Base-by-base conservation (phyloP, 768 basidiomycete species). In the Xerocomellus dryophilus region DNA sequence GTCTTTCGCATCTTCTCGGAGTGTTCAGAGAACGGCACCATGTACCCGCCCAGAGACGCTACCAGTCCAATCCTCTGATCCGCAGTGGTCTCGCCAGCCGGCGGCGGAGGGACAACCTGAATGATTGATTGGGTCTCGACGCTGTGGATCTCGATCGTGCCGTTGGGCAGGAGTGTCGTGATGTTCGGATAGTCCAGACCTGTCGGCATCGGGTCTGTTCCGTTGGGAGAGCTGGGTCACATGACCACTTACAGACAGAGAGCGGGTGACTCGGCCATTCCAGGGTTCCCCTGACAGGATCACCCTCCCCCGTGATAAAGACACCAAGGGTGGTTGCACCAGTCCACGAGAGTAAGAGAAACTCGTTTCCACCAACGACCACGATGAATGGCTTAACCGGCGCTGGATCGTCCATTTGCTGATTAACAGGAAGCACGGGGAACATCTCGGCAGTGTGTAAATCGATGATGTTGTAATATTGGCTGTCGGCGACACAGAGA, bases 271-370 rank as follows among this genome's bases (percentile, higher is more conserved):
- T 80, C 3, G 83, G 78, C 91, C 93, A 97, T 65, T 92, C 82
- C 41, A 97, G 73, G 2, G 94, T 95, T 2, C 93, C 93, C 43
- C 94, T 80, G 8, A 93, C 86, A 5, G 95, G 93, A 68, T 96
- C 93, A 0, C 93, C 94, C 2, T 83, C 81, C 0, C 84, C 81
- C 14, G 81, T 91, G 59, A 98, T 78, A 61, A 98, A 98, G 10
- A 98, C 73, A 0, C 95, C 95, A 38, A 98, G 74, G 0, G 90
- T 90, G 48, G 80, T 83, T 4, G 77, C 72, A 14, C 91, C 95
- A 1, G 86, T 93, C 81, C 88, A 94, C 2, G 89, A 90, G 15
- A 92, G 76, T 20, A 97, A 78, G 40, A 98, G 78, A 61, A 94
- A 97, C 68, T 97, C 94, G 59, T 81, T 82, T 29, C 82, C 82